phyloP scores from a whole-genome alignment of 2,329 filamentous ascomycete genomes.

The Fusarium xyrophilum region DNA sequence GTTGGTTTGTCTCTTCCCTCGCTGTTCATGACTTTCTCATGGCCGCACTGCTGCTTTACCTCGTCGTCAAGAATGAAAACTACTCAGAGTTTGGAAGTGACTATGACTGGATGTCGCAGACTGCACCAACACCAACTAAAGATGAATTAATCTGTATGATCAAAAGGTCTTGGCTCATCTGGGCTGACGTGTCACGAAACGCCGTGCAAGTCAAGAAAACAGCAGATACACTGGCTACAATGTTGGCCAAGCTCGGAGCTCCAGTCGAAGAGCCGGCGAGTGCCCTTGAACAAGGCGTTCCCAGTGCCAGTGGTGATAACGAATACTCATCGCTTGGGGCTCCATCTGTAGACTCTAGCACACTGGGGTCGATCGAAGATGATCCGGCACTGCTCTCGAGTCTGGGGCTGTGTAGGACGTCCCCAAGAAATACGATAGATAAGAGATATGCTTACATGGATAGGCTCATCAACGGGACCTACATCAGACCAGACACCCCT shows the following conservation, averaged over 20 bases:
- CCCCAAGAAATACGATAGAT: neutral
- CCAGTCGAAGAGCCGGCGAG: slow-evolving; percentile 36
- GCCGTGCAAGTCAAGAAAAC: slow-evolving; percentile 55
- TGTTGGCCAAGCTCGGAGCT: slow-evolving; percentile 53
- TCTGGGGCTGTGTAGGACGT: slow-evolving; percentile 35
- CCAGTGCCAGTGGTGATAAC: slow-evolving; percentile 6
- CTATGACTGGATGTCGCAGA: slow-evolving; percentile 47
- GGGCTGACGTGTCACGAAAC: slow-evolving; percentile 50
- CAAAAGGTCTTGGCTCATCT: slow-evolving; percentile 53
- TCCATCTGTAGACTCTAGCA: slow-evolving; percentile 33
- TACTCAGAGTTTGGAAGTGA: slow-evolving; percentile 48
- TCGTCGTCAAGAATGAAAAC: slow-evolving; percentile 55
- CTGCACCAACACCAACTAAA: slow-evolving; percentile 46
- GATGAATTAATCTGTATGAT: slow-evolving; percentile 51
- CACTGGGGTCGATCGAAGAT: slow-evolving; percentile 27
- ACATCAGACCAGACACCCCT: slow-evolving; percentile 32
- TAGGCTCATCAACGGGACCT: slow-evolving; percentile 31
- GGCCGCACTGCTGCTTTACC: slow-evolving; percentile 66
- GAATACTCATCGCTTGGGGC: slow-evolving; percentile 29
- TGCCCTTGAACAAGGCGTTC: neutral
- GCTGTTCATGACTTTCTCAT: slow-evolving; percentile 68
- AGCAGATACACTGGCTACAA: slow-evolving; percentile 53
- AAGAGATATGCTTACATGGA: slow-evolving; percentile 22
- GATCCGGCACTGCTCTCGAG: slow-evolving; percentile 33
- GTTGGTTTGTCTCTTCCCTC: slow-evolving; percentile 65